These are phyloP conservation scores for Ottelia alismoides DNA, from an alignment of 106 monocot genomes.

Conservation along the genomic window DNA sequence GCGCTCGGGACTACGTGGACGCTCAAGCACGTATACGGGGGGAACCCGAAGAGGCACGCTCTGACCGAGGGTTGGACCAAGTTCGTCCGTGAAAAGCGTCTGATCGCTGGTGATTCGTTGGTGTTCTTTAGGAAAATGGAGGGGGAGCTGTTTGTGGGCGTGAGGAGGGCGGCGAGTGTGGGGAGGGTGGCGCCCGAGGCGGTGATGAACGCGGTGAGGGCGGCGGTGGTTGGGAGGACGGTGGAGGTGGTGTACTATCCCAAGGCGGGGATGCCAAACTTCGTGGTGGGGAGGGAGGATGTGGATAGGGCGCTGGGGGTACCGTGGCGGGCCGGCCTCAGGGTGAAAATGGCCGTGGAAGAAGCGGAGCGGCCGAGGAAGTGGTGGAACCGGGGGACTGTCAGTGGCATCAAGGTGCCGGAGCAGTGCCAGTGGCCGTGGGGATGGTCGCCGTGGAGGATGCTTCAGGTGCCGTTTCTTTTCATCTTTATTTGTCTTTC, in stretches of 20 bases:
- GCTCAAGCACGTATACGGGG: slow-evolving; percentile 66
- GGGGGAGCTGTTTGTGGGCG: slow-evolving; percentile 28
- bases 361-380: slow-evolving; percentile 25
- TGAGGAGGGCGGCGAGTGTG: slow-evolving; percentile 22
- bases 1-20: slow-evolving; percentile 36
- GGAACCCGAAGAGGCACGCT: slow-evolving; percentile 47
- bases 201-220: slow-evolving; percentile 37
- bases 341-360: slow-evolving; percentile 41
- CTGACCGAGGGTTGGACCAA: slow-evolving; percentile 68
- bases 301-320: slow-evolving; percentile 30
- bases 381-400: slow-evolving; percentile 34
- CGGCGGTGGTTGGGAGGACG: slow-evolving; percentile 10
- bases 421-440: background rate
- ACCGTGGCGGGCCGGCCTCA: slow-evolving; percentile 35
- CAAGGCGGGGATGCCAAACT: slow-evolving; percentile 19
- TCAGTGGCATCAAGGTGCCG: slow-evolving; percentile 3
- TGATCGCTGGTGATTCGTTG: slow-evolving; percentile 49
- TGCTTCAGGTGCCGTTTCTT: slow-evolving; percentile 46
- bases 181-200: slow-evolving; percentile 24
- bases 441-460: slow-evolving; percentile 33
- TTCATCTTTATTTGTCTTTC: too few species aligned
- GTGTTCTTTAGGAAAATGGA: slow-evolving; percentile 29
- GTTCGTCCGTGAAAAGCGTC: slow-evolving; percentile 55
- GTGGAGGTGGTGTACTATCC: slow-evolving; percentile 62
- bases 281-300: slow-evolving; percentile 35